Evolutionary conservation across 202 grass and related monocot species (phyloP).

Genomic region (Musa balbisiana): DNA sequence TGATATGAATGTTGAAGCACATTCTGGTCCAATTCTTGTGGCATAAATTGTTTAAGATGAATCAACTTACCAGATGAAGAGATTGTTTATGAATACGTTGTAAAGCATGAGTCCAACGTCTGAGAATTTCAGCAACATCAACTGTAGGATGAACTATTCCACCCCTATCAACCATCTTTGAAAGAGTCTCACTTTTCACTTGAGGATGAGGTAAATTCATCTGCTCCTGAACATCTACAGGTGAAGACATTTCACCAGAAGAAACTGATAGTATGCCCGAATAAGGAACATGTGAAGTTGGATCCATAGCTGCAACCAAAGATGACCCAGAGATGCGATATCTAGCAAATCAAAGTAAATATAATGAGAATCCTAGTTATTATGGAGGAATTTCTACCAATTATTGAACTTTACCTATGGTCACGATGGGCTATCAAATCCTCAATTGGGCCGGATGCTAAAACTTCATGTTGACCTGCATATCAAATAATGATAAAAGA

Average conservation of each 20-base stretch:
- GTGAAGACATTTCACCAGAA: constrained; percentile 47
- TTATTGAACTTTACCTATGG: constrained; percentile 60
- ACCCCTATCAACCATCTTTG: constrained; percentile 71
- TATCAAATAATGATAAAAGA: constrained; percentile 1
- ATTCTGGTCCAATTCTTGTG: background rate
- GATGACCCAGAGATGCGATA: constrained; percentile 97
- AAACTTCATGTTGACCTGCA: constrained; percentile 90
- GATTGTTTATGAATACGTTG: constrained; percentile 99
- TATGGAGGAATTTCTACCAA: background rate
- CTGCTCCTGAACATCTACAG: constrained; percentile 36
- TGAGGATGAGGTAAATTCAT: constrained; percentile 42
- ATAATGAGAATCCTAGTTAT: background rate
- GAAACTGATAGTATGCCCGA: constrained; percentile 56
- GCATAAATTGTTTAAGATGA: background rate
- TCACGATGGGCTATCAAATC: constrained; percentile 98
- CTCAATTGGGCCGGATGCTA: constrained; percentile 97
- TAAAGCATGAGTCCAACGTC: constrained; percentile 99
- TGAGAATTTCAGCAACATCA: constrained; percentile 96
- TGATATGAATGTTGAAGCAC: background rate
- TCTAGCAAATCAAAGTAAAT: constrained; percentile 36
- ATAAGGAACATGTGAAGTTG: constrained; percentile 67
- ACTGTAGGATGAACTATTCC: constrained; percentile 57
- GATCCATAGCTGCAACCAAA: constrained; percentile 84
- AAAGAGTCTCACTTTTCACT: constrained; percentile 57
- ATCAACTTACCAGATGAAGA: constrained; percentile 81